Percentiles rank a stretch among this genome's conserved stretches.
These are phyloP conservation scores for Geosmithia flava DNA, from an alignment of 2,329 filamentous ascomycete species.

Conservation along the genomic window DNA sequence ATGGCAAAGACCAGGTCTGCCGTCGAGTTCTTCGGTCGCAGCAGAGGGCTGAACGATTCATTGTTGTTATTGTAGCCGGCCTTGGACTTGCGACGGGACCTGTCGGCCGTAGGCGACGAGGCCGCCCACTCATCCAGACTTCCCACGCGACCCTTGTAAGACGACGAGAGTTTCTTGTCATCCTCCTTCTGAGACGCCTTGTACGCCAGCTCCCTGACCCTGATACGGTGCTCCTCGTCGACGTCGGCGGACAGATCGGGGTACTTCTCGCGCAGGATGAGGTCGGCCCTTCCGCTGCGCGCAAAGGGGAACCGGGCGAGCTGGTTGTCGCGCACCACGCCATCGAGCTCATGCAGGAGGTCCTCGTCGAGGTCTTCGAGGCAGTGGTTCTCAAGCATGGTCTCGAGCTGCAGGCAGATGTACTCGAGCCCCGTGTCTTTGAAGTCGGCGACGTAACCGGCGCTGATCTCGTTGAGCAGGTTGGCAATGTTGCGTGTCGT, in stretches of 20 bases:
- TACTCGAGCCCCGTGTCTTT: constrained; percentile 85
- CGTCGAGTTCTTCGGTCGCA: constrained; percentile 56
- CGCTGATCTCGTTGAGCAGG: constrained; percentile 74
- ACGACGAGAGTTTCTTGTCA: constrained; percentile 48
- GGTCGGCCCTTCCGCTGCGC: constrained; percentile 61
- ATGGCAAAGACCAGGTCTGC: constrained; percentile 85
- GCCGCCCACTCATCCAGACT: constrained; percentile 50
- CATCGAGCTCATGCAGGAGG: constrained; percentile 68
- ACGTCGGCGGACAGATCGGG: constrained; percentile 53
- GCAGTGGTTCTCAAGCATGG: constrained; percentile 80
- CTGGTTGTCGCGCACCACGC: constrained; percentile 72
- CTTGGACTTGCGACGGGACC: constrained; percentile 32
- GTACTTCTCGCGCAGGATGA: constrained; percentile 50
- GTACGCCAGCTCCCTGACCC: constrained; percentile 67
- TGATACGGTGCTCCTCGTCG: constrained; percentile 54
- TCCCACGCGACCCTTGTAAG: constrained; percentile 46
- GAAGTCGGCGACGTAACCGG: constrained; percentile 72
- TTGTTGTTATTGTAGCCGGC: constrained; percentile 22
- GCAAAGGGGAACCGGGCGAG: constrained; percentile 64
- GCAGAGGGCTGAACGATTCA: constrained; percentile 50
- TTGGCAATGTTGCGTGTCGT: constrained; percentile 75
- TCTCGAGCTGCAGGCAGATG: constrained; percentile 80
- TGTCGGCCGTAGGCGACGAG: constrained; percentile 28
- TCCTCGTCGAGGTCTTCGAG: constrained; percentile 79
- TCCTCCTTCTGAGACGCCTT: constrained; percentile 50